Evolutionary conservation across 2,329 filamentous ascomycete genomes (phyloP), one percentile per base, ranked within the genome.

Genomic region (Metarhizium humberi): DNA sequence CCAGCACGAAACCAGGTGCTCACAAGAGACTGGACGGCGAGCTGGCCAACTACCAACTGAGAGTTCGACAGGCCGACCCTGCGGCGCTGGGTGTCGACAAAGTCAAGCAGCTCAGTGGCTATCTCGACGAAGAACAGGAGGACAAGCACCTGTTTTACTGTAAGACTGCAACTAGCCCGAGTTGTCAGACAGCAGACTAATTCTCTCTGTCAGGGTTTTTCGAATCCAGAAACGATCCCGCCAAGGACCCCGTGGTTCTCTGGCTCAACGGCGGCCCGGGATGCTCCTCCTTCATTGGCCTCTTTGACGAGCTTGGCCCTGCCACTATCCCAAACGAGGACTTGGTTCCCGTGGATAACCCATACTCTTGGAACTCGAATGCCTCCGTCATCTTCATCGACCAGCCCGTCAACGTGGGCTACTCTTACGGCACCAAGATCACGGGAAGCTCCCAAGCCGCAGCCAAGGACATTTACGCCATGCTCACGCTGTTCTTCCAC

Each of bases 81-180:
- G 81, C 81, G 59, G 78, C 80, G 60, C 85, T 99, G 57, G 89
- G 88, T 55, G 82, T 97, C 67, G 94, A 99, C 71, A 88, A 78
- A 50, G 92, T 96, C 67, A 97, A 95, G 84, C 92, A 97, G 73
- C 96, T 95, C 81, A 95, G 88, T 66, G 94, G 94, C 58, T 99
- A 99, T 74, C 84, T 99, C 46, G 94, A 97, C 71, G 90, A 97
- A 66, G 88, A 96, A 56, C 90, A 92, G 68, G 86, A 92, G 61
- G 92, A 97, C 73, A 96, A 97, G 84, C 92, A 97, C 73, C 77
- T 97, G 57, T 97, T 99, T 72, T 97, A 96, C 77, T 97, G 92
- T 94, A 76, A 79, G 88, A 75, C 36, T 18, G 20, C 40, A 16
- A 16, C 8, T 3, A 13, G 10, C 3, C 30, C 29, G 32, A 18